Conservation (phyloP, 2,329 filamentous ascomycete genomes). For the Colletotrichum gloeosporioides region DNA sequence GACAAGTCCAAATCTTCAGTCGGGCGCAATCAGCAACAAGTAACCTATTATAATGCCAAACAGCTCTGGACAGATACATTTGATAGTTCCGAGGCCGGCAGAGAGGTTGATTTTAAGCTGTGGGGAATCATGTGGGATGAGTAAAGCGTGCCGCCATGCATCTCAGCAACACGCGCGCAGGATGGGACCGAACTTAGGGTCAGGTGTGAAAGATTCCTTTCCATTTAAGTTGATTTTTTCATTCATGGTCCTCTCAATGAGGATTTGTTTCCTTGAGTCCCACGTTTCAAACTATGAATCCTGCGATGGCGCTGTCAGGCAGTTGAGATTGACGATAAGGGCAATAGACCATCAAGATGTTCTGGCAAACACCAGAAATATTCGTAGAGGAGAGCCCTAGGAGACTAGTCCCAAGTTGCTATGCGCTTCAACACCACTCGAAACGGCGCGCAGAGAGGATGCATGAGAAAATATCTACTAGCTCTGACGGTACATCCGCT, state of each 20-base stretch:
- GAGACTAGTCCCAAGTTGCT: background rate
- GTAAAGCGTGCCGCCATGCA: background rate
- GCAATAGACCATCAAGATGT: background rate
- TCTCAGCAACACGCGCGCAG: background rate
- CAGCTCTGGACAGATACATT: background rate
- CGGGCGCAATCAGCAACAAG: background rate
- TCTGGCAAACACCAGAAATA: background rate
- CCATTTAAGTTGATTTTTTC: accelerated
- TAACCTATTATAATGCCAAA: background rate
- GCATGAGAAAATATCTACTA: background rate
- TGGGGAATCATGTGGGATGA: background rate
- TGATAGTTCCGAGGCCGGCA: background rate
- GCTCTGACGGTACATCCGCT: background rate
- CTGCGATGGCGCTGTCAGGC: background rate
- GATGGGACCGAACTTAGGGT: background rate
- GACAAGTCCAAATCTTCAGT: background rate
- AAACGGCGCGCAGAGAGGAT: background rate
- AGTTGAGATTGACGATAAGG: accelerated
- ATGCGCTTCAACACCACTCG: background rate
- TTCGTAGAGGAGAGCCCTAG: background rate
- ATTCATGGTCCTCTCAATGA: background rate
- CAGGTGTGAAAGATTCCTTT: no score
- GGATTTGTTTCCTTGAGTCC: background rate
- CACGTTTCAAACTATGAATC: background rate
- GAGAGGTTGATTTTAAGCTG: background rate